Evolutionary conservation across 2,329 filamentous ascomycete species (phyloP).

Genomic region (Fusarium incarnatum): DNA sequence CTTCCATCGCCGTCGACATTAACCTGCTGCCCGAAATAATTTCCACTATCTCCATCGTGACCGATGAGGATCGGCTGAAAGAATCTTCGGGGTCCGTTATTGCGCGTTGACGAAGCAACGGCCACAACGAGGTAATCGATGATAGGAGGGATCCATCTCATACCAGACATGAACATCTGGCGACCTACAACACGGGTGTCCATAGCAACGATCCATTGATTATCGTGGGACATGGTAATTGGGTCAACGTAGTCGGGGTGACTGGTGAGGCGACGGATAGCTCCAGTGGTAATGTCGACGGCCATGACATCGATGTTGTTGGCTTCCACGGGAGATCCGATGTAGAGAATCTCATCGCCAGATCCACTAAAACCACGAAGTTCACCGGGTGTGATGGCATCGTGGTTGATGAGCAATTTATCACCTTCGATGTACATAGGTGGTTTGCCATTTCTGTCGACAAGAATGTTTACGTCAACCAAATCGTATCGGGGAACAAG

Average conservation of each 20-base stretch:
- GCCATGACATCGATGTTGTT: constrained; percentile 60
- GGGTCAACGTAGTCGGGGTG: constrained; percentile 60
- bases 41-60: constrained; percentile 56
- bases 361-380: constrained; percentile 58
- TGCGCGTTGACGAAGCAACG: constrained; percentile 55
- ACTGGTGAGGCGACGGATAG: constrained; percentile 55
- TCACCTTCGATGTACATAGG: neutral
- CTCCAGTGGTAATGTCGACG: constrained; percentile 54
- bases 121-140: constrained; percentile 52
- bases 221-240: constrained; percentile 56
- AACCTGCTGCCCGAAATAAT: constrained; percentile 58
- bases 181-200: constrained; percentile 58
- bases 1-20: constrained; percentile 53
- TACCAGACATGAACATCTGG: constrained; percentile 55
- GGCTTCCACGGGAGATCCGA: constrained; percentile 55
- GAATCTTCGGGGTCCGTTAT: constrained; percentile 59
- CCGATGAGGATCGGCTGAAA: constrained; percentile 60
- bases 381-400: constrained; percentile 53
- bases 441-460: neutral
- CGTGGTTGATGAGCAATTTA: neutral
- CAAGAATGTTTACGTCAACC: constrained; percentile 4
- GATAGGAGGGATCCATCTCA: constrained; percentile 58
- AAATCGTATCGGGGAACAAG: neutral
- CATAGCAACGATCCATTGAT: constrained; percentile 57
- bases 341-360: constrained; percentile 56